Percentiles rank a stretch among this genome's conserved stretches.
phyloP scores from a whole-genome alignment of 2,329 filamentous ascomycete species.

The Teratosphaeria pseudoeucalypti region DNA sequence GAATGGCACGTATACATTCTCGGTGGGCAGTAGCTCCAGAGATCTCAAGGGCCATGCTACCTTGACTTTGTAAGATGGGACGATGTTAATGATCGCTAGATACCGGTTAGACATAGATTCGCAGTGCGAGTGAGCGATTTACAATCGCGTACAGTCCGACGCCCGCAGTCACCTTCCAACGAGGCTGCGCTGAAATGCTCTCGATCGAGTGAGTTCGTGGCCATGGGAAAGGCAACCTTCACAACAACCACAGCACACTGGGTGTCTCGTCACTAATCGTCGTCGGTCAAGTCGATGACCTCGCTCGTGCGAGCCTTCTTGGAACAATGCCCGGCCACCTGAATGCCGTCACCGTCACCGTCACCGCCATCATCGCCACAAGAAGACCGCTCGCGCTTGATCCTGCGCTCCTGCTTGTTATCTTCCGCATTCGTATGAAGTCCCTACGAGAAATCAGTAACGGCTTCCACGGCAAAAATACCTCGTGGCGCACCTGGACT shows the following conservation, averaged over 20 bases:
- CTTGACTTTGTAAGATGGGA: not conserved
- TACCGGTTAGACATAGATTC: not conserved
- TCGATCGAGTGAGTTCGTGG: not conserved
- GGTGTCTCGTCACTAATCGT: not conserved
- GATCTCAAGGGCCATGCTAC: slow-evolving; percentile 6
- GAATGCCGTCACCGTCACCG: slow-evolving; percentile 1
- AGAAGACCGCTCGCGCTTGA: slow-evolving; percentile 2
- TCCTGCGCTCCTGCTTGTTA: not conserved
- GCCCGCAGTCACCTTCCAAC: not conserved
- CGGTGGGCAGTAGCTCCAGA: slow-evolving; percentile 18
- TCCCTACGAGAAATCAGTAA: slow-evolving; percentile 4
- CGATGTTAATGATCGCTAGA: not conserved
- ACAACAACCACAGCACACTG: not conserved
- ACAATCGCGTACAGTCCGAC: not conserved
- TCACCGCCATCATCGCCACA: not conserved
- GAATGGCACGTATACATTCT: slow-evolving; percentile 6
- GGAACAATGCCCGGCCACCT: not conserved
- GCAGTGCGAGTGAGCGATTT: not conserved
- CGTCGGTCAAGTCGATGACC: slow-evolving; percentile 1
- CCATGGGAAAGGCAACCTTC: not conserved
- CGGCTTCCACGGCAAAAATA: slow-evolving; percentile 4
- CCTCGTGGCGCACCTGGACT: not conserved
- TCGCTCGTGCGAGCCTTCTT: not conserved
- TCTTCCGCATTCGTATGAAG: not conserved
- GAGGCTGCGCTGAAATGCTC: not conserved